Evolutionary conservation across 208 protist genomes (phyloP).

Genomic region (Jaenimonas drosophilae): DNA sequence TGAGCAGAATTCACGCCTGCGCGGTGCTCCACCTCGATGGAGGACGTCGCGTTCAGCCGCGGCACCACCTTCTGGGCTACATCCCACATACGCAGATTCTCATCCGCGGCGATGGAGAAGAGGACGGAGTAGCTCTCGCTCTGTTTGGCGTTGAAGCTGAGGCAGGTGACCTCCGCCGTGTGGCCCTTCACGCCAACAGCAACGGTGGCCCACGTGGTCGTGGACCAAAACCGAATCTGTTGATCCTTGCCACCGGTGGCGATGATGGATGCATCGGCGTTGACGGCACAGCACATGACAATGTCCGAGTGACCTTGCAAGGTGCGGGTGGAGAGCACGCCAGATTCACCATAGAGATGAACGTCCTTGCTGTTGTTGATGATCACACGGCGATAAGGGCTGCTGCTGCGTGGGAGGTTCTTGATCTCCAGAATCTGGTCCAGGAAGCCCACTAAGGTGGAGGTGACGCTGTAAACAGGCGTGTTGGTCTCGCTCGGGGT

Average conservation of each 20-base stretch:
- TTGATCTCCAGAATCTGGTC: conserved; percentile 85
- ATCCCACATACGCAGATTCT: conserved; percentile 82
- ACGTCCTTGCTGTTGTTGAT: conserved; percentile 86
- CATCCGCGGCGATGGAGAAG: conserved; percentile 71
- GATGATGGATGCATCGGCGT: conserved; percentile 44
- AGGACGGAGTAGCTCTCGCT: conserved; percentile 52
- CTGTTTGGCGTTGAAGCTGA: conserved; percentile 66
- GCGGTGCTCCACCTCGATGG: conserved; percentile 27
- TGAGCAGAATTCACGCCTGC: conserved; percentile 72
- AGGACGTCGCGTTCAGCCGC: conserved; percentile 5
- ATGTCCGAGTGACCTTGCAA: conserved; percentile 80
- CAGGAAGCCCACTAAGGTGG: conserved; percentile 70
- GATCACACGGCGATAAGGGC: conserved; percentile 34
- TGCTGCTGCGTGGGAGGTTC: conserved; percentile 18
- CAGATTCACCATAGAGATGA: conserved; percentile 41
- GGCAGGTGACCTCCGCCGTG: conserved; percentile 64
- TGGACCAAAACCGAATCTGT: conserved; percentile 81
- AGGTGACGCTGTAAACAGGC: conserved; percentile 14
- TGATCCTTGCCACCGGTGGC: conserved; percentile 81
- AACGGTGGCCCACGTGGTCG: conserved; percentile 44
- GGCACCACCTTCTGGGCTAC: conserved; percentile 29
- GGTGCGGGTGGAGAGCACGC: conserved; percentile 41
- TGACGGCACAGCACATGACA: conserved; percentile 75
- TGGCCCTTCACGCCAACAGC: conserved; percentile 60
- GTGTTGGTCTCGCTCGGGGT: conserved; percentile 3